Base-by-base conservation (phyloP, 2,329 filamentous ascomycete genomes). In the Diatrype stigma region DNA sequence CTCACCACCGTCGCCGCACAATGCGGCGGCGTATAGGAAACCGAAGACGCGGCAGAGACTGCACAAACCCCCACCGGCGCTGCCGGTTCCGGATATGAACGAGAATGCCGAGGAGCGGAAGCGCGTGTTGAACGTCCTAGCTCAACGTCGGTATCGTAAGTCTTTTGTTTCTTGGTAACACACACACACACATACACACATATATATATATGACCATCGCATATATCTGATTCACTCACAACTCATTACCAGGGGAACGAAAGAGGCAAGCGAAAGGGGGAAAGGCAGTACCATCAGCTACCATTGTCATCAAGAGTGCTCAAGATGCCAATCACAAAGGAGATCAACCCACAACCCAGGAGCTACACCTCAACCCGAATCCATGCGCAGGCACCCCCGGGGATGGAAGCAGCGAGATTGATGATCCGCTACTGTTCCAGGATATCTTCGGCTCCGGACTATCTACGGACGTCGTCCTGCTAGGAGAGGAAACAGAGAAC, bases 91-190 rank as follows among this genome's bases (percentile, higher is more conserved):
- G 5, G 61, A 76, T 46, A 76, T 78, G 17, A 72, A 77, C 5
- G 67, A 79, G 21, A 71, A 81, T 63, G 74, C 78, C 1, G 67
- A 71, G 2, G 78, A 81, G 62, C 69, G 79, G 21, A 82, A 81
- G 60, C 68, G 78, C 11, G 68, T 80, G 1, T 55, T 81, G 21
- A 81, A 80, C 49, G 74, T 81, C 10, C 62, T 82, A 34, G 78
- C 79, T 1, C 78, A 81, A 53, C 70, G 79, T 44, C 69, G 78
- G 67, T 82, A 81, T 50, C 67, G 77, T 78, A 56, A n/a, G n/a
- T n/a, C n/a, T n/a, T n/a, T n/a, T n/a, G n/a, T n/a, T n/a, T n/a
- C n/a, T n/a, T n/a, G n/a, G n/a, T n/a, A n/a, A n/a, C n/a, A n/a
- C n/a, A n/a, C n/a, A n/a, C n/a, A n/a, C n/a, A n/a, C n/a, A n/a